A percentile compares a stretch with the other conserved stretches of the same genome.
Evolutionary conservation across 2,329 filamentous ascomycete genomes (phyloP).

Genomic region (Talaromyces albobiverticillius): DNA sequence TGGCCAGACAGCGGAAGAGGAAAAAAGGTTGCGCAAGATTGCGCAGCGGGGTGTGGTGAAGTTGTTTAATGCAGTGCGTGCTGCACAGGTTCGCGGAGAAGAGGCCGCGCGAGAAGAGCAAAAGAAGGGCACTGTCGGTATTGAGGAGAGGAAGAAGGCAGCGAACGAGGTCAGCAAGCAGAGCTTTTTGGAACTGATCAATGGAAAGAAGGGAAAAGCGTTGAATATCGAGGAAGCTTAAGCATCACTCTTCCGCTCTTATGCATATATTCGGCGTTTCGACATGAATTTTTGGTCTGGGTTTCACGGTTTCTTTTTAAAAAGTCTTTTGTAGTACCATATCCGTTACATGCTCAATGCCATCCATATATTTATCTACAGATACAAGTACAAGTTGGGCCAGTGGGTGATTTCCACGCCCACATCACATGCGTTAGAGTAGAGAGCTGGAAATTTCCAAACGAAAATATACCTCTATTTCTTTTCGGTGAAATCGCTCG

Average conservation of each 20-base stretch:
- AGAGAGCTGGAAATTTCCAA: constrained; percentile 11
- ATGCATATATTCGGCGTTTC: constrained; percentile 28
- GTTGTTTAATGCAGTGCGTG: constrained; percentile 91
- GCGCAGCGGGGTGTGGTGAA: constrained; percentile 93
- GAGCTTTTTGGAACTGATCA: constrained; percentile 85
- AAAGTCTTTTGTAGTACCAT: constrained; percentile 6
- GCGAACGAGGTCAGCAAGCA: constrained; percentile 96
- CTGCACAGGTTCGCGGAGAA: constrained; percentile 83
- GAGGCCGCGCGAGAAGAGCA: constrained; percentile 67
- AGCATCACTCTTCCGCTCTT: constrained; percentile 15
- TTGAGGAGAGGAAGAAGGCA: constrained; percentile 77
- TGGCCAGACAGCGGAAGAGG: constrained; percentile 62
- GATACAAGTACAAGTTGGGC: constrained; percentile 13
- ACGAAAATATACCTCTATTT: constrained; percentile 23
- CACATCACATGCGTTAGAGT: constrained; percentile 7
- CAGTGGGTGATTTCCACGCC: background rate
- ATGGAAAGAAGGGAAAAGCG: constrained; percentile 52
- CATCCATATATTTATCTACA: constrained; percentile 15
- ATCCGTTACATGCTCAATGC: constrained; percentile 1
- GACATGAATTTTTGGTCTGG: constrained; percentile 15
- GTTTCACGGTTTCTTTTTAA: no score
- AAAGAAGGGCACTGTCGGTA: constrained; percentile 72
- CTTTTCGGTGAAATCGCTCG: constrained; percentile 73
- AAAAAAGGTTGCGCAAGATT: constrained; percentile 78
- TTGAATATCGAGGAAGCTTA: constrained; percentile 45